Percentiles rank a stretch among this genome's conserved stretches.
These are phyloP conservation scores for Candida loeiensis DNA, from an alignment of 805 yeast genomes.

Conservation along the genomic window DNA sequence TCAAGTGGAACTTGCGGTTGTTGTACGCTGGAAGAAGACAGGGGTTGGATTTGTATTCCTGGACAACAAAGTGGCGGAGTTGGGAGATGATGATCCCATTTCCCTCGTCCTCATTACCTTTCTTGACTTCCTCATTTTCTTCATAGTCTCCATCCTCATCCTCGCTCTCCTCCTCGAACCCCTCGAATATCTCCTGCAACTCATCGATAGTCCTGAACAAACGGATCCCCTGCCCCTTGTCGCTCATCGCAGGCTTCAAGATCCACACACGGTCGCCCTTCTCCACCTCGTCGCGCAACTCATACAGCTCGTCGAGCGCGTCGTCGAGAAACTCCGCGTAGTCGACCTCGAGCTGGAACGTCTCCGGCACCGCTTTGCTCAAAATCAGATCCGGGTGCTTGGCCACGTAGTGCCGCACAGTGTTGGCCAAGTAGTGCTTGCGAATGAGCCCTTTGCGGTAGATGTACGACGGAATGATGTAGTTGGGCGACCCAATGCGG, in stretches of 20 bases:
- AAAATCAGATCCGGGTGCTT: constrained; percentile 72
- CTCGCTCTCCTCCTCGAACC: constrained; percentile 72
- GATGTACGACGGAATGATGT: constrained; percentile 74
- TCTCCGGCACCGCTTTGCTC: constrained; percentile 60
- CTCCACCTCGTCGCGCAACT: constrained; percentile 74
- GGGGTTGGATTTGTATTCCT: constrained; percentile 71
- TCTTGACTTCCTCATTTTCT: constrained; percentile 47
- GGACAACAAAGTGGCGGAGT: constrained; percentile 86
- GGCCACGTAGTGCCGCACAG: constrained; percentile 67
- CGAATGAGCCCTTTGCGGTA: constrained; percentile 89
- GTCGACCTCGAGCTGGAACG: constrained; percentile 81
- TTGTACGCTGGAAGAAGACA: constrained; percentile 58
- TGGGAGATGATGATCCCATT: constrained; percentile 82
- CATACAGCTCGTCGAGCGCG: constrained; percentile 87
- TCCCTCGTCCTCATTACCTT: constrained; percentile 46
- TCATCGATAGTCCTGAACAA: constrained; percentile 75
- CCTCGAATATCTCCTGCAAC: constrained; percentile 77
- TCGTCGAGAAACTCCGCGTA: constrained; percentile 96
- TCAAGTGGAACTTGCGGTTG: constrained; percentile 79
- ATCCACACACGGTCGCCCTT: constrained; percentile 68
- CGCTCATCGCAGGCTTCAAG: constrained; percentile 94
- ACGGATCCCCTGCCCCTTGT: constrained; percentile 93
- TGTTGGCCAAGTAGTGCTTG: constrained; percentile 84
- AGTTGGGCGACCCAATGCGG: constrained; percentile 45
- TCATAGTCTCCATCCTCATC: constrained; percentile 55